Percentiles rank a stretch among this genome's conserved stretches.
Conservation (phyloP, 768 basidiomycete genomes). For the Suillus sp. region DNA sequence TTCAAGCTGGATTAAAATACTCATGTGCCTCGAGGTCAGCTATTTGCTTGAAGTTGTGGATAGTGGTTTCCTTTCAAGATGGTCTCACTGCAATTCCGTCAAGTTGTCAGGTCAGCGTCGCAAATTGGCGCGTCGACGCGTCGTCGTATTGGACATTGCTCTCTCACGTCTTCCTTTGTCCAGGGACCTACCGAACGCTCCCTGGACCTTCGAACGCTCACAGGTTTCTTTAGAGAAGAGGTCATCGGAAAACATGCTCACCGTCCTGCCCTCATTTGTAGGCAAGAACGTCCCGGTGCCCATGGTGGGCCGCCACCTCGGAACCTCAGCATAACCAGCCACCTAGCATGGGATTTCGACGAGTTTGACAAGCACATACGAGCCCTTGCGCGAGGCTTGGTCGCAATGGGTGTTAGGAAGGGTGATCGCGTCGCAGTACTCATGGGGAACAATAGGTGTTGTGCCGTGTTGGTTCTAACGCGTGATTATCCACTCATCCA, state of each 20-base stretch:
- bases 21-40: background rate
- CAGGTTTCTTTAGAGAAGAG: slow-evolving; percentile 60
- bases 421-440: slow-evolving; percentile 80
- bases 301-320: slow-evolving; percentile 62
- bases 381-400: slow-evolving; percentile 69
- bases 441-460: slow-evolving; percentile 84
- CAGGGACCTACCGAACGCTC: slow-evolving; percentile 59
- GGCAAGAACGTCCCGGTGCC: slow-evolving; percentile 54
- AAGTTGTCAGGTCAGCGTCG: too few relatives aligned
- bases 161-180: slow-evolving; percentile 53
- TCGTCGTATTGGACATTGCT: slow-evolving; percentile 12
- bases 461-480: slow-evolving; percentile 14
- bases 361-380: slow-evolving; percentile 69
- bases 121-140: slow-evolving; percentile 9
- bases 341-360: slow-evolving; percentile 72
- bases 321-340: slow-evolving; percentile 49
- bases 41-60: background rate
- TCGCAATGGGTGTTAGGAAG: slow-evolving; percentile 67
- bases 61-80: background rate
- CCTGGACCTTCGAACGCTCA: slow-evolving; percentile 55
- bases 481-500: background rate
- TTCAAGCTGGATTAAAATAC: background rate
- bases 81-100: background rate
- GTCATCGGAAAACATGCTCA: slow-evolving; percentile 51
- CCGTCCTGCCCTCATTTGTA: slow-evolving; percentile 66